Evolutionary conservation across 495 filamentous ascomycete species (phyloP), one percentile per base, ranked within the genome.

Genomic region (Aspergillus bertholletiae): DNA sequence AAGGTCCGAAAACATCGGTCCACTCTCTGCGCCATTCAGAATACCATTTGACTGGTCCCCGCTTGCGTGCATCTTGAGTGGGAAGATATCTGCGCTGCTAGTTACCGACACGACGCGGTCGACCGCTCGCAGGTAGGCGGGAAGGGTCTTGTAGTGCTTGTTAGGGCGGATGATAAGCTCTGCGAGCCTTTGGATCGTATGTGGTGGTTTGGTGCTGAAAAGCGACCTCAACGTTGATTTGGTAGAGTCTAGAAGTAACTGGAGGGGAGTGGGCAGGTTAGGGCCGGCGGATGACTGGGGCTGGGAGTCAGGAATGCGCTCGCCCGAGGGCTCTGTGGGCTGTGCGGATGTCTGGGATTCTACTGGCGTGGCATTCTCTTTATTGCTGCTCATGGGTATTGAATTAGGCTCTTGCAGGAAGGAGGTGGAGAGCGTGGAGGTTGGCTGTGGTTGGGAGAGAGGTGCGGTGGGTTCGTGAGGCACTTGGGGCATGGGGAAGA

Each of bases 91-190:
- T 6, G 84, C 80, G 23, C 83, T 80, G 49, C 87, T 92, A n/a
- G 91, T 93, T 55, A 97, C 95, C 35, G 88, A 90, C 32, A 97
- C 84, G 15, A 96, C 89, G 48, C 95, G 88, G 64, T 97, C 90
- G 12, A 97, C 79, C 7, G 94, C 95, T 54, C 90, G 87, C 53
- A 98, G 84, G 66, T 92, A 98, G 21, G 90, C 82, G 5, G 88
- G 82, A 5, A 97, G 78, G 27, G 84, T 86, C 27, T 78, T 78
- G 72, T 98, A 97, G 69, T 96, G 90, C 39, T 79, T 74, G 35
- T 73, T 86, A 7, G 94, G 94, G 17, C 68, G 67, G 12, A 94
- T 78, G 35, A 97, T 77, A n/a, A 98, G 88, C 77, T 98, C 94
- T 18, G 94, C 83, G 28, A 98, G 80, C 40, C 94, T 88, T 71